Percentiles rank a stretch among this genome's conserved stretches.
Conservation (phyloP, 2,329 filamentous ascomycete species). For the Sordariomycetes sp. region DNA sequence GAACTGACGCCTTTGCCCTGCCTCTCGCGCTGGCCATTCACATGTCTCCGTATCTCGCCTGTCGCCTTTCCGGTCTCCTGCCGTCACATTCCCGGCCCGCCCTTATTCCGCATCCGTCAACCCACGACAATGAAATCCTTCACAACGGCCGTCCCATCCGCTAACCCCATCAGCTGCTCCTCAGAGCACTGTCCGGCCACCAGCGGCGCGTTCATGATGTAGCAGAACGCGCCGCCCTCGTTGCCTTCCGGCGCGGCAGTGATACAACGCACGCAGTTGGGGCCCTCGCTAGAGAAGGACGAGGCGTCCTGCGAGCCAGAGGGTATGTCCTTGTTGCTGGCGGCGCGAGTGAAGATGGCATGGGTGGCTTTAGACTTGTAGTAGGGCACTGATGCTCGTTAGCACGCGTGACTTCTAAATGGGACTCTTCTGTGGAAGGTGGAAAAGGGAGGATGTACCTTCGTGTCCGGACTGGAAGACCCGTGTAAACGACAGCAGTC, state of each 20-base stretch:
- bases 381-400: constrained; percentile 29
- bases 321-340: constrained; percentile 43
- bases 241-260: background rate
- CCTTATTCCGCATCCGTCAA: background rate
- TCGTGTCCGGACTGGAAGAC: constrained; percentile 58
- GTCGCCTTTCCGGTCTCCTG: background rate
- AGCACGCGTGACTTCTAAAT: background rate
- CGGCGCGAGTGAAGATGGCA: constrained; percentile 48
- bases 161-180: background rate
- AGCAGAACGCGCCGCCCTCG: background rate
- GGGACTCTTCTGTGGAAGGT: background rate
- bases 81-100: background rate
- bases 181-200: background rate
- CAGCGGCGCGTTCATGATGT: constrained; percentile 3
- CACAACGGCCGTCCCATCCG: constrained; percentile 1
- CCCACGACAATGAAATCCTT: constrained; percentile 18
- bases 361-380: constrained; percentile 51
- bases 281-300: constrained; percentile 16
- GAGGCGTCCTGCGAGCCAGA: constrained; percentile 36
- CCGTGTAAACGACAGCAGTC: constrained; percentile 61
- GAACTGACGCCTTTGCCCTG: too few relatives aligned
- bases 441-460: background rate
- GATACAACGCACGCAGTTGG: background rate
- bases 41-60: background rate
- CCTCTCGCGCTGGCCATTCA: background rate